Evolutionary conservation across 2,329 filamentous ascomycete genomes (phyloP).

Genomic region (Meredithiella fracta): DNA sequence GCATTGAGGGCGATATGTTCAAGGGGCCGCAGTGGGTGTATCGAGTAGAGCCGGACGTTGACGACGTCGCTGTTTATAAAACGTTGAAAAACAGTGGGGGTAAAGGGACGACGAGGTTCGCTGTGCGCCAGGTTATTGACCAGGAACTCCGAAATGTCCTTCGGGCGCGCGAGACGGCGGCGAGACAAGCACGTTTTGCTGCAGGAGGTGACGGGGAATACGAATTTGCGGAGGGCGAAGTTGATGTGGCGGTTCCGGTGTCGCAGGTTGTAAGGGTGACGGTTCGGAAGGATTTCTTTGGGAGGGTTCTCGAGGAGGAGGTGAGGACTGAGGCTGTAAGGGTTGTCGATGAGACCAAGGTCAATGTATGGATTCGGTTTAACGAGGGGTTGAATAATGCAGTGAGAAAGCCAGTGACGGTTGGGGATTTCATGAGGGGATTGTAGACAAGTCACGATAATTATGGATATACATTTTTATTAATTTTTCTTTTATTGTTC

Average conservation of each 20-base stretch:
- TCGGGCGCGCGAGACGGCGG: slow-evolving; percentile 45
- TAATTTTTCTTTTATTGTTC: too few species aligned
- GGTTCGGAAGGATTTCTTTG: slow-evolving; percentile 74
- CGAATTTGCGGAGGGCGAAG: slow-evolving; percentile 22
- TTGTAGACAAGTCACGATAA: slow-evolving; percentile 28
- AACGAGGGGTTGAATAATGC: slow-evolving; percentile 88
- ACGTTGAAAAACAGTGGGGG: slow-evolving; percentile 41
- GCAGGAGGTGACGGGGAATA: slow-evolving; percentile 33
- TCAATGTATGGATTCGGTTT: slow-evolving; percentile 68
- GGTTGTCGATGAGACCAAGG: slow-evolving; percentile 28
- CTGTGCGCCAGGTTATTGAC: slow-evolving; percentile 81
- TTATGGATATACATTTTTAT: too few species aligned
- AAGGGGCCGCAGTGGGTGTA: slow-evolving; percentile 65
- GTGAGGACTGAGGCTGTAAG: slow-evolving; percentile 21
- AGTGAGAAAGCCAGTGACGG: slow-evolving; percentile 69
- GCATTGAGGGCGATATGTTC: slow-evolving; percentile 53
- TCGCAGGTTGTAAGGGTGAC: slow-evolving; percentile 19
- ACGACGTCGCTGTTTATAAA: slow-evolving; percentile 59
- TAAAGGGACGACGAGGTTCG: slow-evolving; percentile 66
- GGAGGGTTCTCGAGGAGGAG: slow-evolving; percentile 43
- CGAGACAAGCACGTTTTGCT: slow-evolving; percentile 47
- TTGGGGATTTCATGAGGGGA: slow-evolving; percentile 60
- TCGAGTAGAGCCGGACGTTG: slow-evolving; percentile 86
- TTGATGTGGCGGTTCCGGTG: neutral
- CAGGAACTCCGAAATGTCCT: slow-evolving; percentile 71